Evolutionary conservation across 139 green algal genomes (phyloP).

Genomic region (Marvania coccoides): DNA sequence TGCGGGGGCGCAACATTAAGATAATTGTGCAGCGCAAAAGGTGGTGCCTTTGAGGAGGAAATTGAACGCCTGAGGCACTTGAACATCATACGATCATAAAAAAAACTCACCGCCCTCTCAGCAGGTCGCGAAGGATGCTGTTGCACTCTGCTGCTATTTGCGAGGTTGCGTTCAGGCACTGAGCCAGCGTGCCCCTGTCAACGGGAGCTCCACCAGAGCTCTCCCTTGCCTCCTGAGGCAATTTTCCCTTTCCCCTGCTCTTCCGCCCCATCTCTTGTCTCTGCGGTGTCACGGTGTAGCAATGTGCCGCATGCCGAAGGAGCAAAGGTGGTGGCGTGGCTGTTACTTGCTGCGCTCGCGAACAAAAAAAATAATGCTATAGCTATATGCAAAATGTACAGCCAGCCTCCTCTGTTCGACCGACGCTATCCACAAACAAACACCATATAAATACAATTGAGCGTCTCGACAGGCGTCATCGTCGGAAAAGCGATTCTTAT

Average conservation of each 20-base stretch:
- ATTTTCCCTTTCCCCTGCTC: background rate
- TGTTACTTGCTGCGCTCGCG: too few relatives aligned
- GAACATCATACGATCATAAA: background rate
- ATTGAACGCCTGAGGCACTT: background rate
- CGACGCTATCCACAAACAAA: too few relatives aligned
- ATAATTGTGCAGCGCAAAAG: background rate
- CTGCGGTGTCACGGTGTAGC: too few relatives aligned
- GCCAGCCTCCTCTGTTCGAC: too few relatives aligned
- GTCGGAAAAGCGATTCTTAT: too few relatives aligned
- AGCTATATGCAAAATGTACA: too few relatives aligned
- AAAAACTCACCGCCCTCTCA: conserved; percentile 11
- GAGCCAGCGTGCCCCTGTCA: conserved; percentile 5
- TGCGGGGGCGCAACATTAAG: background rate
- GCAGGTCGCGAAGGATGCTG: conserved; percentile 24
- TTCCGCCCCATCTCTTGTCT: background rate
- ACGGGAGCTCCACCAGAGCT: background rate
- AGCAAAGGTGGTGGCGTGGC: too few relatives aligned
- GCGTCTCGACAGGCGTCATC: too few relatives aligned
- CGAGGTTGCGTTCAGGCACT: conserved; percentile 14
- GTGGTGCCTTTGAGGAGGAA: too few relatives aligned
- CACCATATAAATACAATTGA: too few relatives aligned
- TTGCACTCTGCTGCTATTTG: conserved; percentile 34
- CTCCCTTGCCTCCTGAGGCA: background rate
- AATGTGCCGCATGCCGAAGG: too few relatives aligned
- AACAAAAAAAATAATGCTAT: too few relatives aligned